phyloP scores from a whole-genome alignment of 2,329 filamentous ascomycete species.

The Penicillium sp. region DNA sequence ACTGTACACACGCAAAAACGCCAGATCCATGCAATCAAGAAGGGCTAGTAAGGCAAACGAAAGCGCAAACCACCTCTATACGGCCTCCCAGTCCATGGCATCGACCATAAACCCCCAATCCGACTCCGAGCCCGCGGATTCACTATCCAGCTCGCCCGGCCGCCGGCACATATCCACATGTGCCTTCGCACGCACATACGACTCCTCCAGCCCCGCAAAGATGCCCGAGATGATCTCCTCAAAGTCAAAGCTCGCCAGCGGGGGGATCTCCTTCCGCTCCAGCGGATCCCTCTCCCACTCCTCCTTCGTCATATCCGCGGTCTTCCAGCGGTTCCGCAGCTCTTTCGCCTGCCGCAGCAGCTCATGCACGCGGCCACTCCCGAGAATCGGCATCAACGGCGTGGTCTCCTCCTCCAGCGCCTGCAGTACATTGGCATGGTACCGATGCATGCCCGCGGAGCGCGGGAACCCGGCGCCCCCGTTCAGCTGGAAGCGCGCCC shows the following conservation, averaged over 20 bases:
- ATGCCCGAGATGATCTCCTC: constrained; percentile 58
- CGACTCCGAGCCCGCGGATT: constrained; percentile 34
- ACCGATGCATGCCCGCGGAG: constrained; percentile 50
- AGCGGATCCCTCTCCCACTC: constrained; percentile 25
- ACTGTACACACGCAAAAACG: constrained; percentile 1
- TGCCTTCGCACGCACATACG: constrained; percentile 52
- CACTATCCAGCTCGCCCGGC: constrained; percentile 14
- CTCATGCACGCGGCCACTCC: constrained; percentile 53
- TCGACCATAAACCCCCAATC: constrained; percentile 60
- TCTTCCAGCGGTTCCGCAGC: constrained; percentile 70
- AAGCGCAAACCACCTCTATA: no score
- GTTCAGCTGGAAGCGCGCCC: constrained; percentile 13
- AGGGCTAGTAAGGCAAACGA: not conserved
- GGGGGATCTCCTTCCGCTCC: constrained; percentile 27
- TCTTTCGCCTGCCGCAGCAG: constrained; percentile 66
- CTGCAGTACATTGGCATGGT: constrained; percentile 67
- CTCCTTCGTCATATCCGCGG: constrained; percentile 52
- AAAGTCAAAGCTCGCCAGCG: constrained; percentile 61
- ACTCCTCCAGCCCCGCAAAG: constrained; percentile 58
- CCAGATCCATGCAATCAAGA: constrained; percentile 8
- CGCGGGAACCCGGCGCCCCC: constrained; percentile 25
- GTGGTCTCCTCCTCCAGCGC: constrained; percentile 58
- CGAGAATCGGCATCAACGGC: constrained; percentile 57
- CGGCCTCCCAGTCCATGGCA: constrained; percentile 58
- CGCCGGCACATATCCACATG: constrained; percentile 39